Evolutionary conservation across 805 yeast species (phyloP).

Genomic region (Wickerhamomyces sydowiorum): DNA sequence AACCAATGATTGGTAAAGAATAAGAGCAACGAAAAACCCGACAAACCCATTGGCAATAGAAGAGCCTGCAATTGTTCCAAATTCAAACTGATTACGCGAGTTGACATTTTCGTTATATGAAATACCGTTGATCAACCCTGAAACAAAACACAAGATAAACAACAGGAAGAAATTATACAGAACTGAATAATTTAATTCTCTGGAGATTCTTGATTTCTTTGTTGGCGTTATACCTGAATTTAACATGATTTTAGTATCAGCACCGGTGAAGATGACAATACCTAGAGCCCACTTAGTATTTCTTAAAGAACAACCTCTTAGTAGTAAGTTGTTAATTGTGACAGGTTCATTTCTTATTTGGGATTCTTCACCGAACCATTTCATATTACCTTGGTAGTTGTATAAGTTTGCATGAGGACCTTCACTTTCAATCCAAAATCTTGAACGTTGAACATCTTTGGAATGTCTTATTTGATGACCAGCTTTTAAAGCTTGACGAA

Average conservation of each 20-base stretch:
- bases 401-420: slow-evolving; percentile 80
- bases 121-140: slow-evolving; percentile 69
- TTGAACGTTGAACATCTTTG: slow-evolving; percentile 42
- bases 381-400: slow-evolving; percentile 68
- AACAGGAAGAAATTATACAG: slow-evolving; percentile 57
- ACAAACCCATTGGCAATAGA: slow-evolving; percentile 66
- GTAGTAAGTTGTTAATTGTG: slow-evolving; percentile 59
- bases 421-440: slow-evolving; percentile 72
- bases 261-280: slow-evolving; percentile 69
- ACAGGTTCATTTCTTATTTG: slow-evolving; percentile 52
- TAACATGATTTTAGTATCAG: slow-evolving; percentile 75
- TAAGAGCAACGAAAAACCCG: slow-evolving; percentile 69
- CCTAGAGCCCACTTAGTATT: slow-evolving; percentile 85
- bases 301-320: slow-evolving; percentile 74
- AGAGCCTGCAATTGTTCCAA: slow-evolving; percentile 60
- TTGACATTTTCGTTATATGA: slow-evolving; percentile 41
- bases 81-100: slow-evolving; percentile 64
- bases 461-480: slow-evolving; percentile 44
- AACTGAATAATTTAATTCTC: slow-evolving; percentile 68
- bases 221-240: slow-evolving; percentile 79
- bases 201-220: slow-evolving; percentile 66
- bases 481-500: slow-evolving; percentile 66
- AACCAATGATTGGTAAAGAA: slow-evolving; percentile 71
- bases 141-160: slow-evolving; percentile 60
- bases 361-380: slow-evolving; percentile 36